A percentile compares a stretch with the other conserved stretches of the same genome.
Evolutionary conservation across 192 early-diverging fungal genomes (phyloP).

Genomic region (Backusella australiensis): DNA sequence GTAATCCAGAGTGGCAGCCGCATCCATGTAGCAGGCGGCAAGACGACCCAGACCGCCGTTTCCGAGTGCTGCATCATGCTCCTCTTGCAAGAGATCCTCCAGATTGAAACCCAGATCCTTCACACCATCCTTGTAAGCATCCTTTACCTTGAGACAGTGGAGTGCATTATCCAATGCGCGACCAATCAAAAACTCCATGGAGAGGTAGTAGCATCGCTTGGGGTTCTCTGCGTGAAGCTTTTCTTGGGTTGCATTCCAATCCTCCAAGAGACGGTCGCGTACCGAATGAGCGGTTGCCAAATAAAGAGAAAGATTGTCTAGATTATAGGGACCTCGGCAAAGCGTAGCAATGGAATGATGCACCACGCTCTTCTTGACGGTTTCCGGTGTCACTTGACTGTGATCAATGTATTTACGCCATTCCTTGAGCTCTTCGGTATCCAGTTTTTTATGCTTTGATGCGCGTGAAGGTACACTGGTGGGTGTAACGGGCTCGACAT

Average conservation of each 20-base stretch:
- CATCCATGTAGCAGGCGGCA: conserved; percentile 98
- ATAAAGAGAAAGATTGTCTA: conserved; percentile 92
- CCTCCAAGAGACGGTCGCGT: conserved; percentile 60
- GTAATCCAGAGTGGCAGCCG: conserved; percentile 88
- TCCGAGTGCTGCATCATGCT: conserved; percentile 94
- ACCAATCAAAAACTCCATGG: conserved; percentile 96
- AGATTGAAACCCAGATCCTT: conserved; percentile 86
- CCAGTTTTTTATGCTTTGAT: background rate
- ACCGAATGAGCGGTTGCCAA: conserved; percentile 87
- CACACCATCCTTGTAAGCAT: conserved; percentile 60
- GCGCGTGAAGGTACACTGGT: conserved; percentile 4
- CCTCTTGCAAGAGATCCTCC: conserved; percentile 92
- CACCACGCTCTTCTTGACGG: conserved; percentile 82
- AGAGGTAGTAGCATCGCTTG: conserved; percentile 97
- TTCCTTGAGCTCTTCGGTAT: background rate
- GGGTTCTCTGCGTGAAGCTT: conserved; percentile 56
- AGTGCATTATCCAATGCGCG: conserved; percentile 97
- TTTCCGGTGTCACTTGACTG: conserved; percentile 47
- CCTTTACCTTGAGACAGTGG: conserved; percentile 81
- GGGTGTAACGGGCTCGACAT: conserved; percentile 3
- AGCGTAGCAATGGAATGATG: conserved; percentile 88
- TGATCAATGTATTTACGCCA: background rate
- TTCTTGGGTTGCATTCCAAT: conserved; percentile 71
- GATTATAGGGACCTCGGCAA: conserved; percentile 82
- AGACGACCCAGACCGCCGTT: conserved; percentile 97